Base-by-base conservation (phyloP, 2,329 filamentous ascomycete species). In the Drechslerella dactyloides region DNA sequence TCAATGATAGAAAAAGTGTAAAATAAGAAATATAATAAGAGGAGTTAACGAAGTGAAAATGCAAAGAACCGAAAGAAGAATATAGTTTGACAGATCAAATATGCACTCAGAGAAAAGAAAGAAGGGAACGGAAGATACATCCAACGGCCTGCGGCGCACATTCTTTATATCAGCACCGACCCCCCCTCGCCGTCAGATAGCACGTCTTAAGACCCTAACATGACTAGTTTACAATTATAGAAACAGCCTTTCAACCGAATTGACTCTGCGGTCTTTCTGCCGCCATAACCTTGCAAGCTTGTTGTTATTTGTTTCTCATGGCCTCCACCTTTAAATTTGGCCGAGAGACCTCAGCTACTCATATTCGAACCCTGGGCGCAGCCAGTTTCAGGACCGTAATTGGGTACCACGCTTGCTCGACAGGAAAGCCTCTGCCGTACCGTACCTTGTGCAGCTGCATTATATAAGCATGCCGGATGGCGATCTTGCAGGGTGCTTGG, bases 371-470 rank as follows among this genome's bases (percentile, higher is more conserved):
- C 44, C 44, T 23, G 3, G 19, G 44, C 44, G 19, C n/a, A 23
- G 44, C 8, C 44, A 11, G 50, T 53, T 30, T 53, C 23, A 40
- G 30, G 53, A 46, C 50, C 30, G 40, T 17, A 44, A 55, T 57
- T 65, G 50, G 60, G 30, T 70, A 61, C 55, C 60, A 63, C 60
- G 30, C 68, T 54, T 33, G 53, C 58, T 51, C 40, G 59, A 59
- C 66, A 64, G 48, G 57, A 33, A 72, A 65, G 68, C 68, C 68
- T 64, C 68, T 72, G 59, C 68, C 68, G 68, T 59, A 65, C 60
- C 68, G 50, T 55, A 60, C 35, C 27, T 59, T 19, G 48, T 72
- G 68, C 68, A 72, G 51, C 46, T 63, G 55, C 46, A 35, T 44
- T 72, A 61, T 61, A 72, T 46, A 58, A 57, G 55, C 46, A 19